phyloP scores from a whole-genome alignment of 805 yeast genomes.

The Alloascoidea hylecoeti region DNA sequence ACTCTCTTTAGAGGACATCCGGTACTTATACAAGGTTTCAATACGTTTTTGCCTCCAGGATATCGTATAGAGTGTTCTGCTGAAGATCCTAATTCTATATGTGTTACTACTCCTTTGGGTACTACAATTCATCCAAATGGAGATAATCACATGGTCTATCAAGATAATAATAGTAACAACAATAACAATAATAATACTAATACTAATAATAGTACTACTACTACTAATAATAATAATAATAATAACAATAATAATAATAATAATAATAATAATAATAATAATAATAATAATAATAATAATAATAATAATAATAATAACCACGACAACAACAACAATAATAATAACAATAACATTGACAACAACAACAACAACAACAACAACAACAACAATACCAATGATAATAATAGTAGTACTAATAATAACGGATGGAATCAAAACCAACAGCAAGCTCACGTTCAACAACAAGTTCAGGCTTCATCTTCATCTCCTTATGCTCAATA shows the following conservation, averaged over 20 bases:
- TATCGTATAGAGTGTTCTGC: slow-evolving; percentile 26
- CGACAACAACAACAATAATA: too few relatives aligned
- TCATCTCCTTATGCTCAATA: slow-evolving; percentile 3
- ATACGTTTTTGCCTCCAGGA: slow-evolving; percentile 95
- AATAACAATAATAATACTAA: neutral
- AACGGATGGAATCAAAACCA: slow-evolving; percentile 16
- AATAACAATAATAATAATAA: neutral
- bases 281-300: too few relatives aligned
- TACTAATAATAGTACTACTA: neutral
- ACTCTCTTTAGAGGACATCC: slow-evolving; percentile 1
- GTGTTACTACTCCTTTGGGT: neutral
- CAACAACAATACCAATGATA: slow-evolving; percentile 9
- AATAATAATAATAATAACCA: too few relatives aligned
- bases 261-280: slow-evolving; percentile 7
- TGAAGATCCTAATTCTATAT: neutral
- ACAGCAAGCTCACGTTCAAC: slow-evolving; percentile 9
- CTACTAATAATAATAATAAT: neutral
- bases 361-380: slow-evolving; percentile 13
- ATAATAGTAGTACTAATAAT: slow-evolving; percentile 18
- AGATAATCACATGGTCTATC: neutral
- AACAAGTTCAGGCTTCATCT: slow-evolving; percentile 6
- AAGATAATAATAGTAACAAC: neutral
- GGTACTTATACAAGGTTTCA: slow-evolving; percentile 84
- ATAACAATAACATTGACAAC: too few relatives aligned
- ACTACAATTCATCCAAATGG: neutral